Conservation (phyloP, 371 early-diverging fungal genomes). For the Apophysomyces variabilis region DNA sequence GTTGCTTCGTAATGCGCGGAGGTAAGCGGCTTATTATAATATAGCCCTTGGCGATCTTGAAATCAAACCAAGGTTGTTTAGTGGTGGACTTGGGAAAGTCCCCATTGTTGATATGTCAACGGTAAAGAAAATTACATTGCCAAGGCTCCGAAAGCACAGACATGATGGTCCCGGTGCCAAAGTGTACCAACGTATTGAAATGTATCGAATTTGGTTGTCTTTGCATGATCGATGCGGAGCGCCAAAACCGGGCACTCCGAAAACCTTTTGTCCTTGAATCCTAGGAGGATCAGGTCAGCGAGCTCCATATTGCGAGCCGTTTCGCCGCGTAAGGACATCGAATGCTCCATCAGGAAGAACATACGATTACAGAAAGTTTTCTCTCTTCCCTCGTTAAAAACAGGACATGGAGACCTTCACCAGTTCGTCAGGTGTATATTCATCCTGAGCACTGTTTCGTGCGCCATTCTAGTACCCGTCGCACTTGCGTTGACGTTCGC, state of each 20-base stretch:
- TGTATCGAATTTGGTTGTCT: too few relatives aligned
- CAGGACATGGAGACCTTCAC: too few relatives aligned
- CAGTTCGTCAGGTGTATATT: too few relatives aligned
- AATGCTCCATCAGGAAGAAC: background rate
- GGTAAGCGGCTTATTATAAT: background rate
- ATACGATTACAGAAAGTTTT: background rate
- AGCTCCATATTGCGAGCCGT: background rate
- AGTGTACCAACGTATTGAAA: too few relatives aligned
- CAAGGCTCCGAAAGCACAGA: too few relatives aligned
- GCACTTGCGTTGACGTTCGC: background rate
- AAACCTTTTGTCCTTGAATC: background rate
- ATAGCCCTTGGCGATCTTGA: background rate
- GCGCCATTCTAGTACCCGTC: background rate
- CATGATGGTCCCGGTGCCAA: too few relatives aligned
- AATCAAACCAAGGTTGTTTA: background rate
- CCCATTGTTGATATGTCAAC: background rate
- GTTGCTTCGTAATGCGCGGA: background rate
- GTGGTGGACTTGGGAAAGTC: background rate
- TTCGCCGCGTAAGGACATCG: background rate
- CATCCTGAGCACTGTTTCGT: too few relatives aligned
- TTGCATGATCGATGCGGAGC: background rate
- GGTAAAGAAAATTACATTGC: too few relatives aligned
- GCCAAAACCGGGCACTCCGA: background rate
- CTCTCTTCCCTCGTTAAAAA: background rate
- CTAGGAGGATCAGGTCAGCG: background rate